Evolutionary conservation across 352 stramenopile species (phyloP).

Genomic region (Phytophthora litchii): DNA sequence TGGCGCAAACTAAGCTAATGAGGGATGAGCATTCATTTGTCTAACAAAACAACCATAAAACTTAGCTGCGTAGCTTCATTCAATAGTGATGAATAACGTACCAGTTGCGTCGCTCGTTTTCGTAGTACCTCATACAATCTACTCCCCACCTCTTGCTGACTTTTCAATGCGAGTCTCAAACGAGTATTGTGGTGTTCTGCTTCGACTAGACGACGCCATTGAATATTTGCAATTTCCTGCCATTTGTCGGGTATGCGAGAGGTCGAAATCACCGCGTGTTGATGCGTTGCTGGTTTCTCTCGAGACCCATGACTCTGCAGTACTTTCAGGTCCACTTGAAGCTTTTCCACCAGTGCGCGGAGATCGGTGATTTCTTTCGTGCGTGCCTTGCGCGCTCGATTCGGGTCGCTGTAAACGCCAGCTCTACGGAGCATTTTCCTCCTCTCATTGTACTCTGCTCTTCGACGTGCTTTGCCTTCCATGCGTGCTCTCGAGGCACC

Average conservation of each 20-base stretch:
- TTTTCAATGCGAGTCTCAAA: no score
- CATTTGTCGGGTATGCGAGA: slow-evolving; percentile 14
- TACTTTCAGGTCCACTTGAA: slow-evolving; percentile 38
- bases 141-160: no score
- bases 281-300: not conserved
- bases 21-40: slow-evolving; percentile 27
- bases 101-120: slow-evolving; percentile 24
- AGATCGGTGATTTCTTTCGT: slow-evolving; percentile 44
- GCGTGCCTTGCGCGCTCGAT: slow-evolving; percentile 35
- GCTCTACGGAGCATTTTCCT: slow-evolving; percentile 17
- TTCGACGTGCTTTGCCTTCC: not conserved
- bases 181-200: no score
- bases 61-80: not conserved
- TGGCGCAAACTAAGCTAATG: slow-evolving; percentile 20
- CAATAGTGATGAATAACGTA: slow-evolving; percentile 1
- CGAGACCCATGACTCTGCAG: slow-evolving; percentile 12
- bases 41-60: slow-evolving; percentile 2
- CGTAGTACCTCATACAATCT: not conserved
- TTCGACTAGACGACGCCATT: no score
- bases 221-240: slow-evolving; percentile 5
- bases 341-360: slow-evolving; percentile 38
- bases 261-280: not conserved
- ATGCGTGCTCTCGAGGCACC: no score
- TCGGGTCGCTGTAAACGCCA: slow-evolving; percentile 30
- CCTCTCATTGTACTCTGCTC: slow-evolving; percentile 6